Conservation (phyloP, 176 grass and related monocot species). For the Paspalum vaginatum region DNA sequence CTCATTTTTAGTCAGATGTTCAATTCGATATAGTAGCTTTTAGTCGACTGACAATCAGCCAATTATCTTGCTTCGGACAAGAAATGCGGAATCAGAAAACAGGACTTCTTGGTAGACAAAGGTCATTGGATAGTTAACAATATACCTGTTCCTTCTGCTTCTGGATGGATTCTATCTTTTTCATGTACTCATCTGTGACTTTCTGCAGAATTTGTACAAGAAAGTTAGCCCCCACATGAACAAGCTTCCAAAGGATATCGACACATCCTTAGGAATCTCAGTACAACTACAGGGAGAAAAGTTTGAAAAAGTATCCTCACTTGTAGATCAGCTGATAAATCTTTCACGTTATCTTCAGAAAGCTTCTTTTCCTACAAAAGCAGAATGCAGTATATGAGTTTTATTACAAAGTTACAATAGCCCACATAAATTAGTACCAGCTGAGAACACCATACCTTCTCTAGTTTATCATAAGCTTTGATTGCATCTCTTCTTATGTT, state of each 20-base stretch:
- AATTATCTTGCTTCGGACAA: not conserved
- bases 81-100: slow-evolving; percentile 1
- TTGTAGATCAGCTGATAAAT: slow-evolving; percentile 94
- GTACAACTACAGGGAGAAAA: slow-evolving; percentile 7
- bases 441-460: slow-evolving; percentile 75
- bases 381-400: slow-evolving; percentile 21
- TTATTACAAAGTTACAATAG: slow-evolving; percentile 15
- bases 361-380: slow-evolving; percentile 91
- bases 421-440: not conserved
- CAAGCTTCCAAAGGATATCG: slow-evolving; percentile 15
- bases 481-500: slow-evolving; percentile 90
- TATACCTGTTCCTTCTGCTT: slow-evolving; percentile 96
- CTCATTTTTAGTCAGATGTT: not conserved
- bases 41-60: not conserved
- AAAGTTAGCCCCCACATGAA: slow-evolving; percentile 32
- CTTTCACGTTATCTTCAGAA: slow-evolving; percentile 97
- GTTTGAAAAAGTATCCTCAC: slow-evolving; percentile 44
- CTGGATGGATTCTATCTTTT: slow-evolving; percentile 87
- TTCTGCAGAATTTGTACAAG: slow-evolving; percentile 66
- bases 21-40: not conserved
- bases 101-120: slow-evolving; percentile 11
- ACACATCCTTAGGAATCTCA: not conserved
- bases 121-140: not conserved
- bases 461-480: slow-evolving; percentile 94
- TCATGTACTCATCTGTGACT: slow-evolving; percentile 93